These are phyloP conservation scores for Teratosphaeria viscida DNA, from an alignment of 2,329 filamentous ascomycete genomes.

Conservation along the genomic window DNA sequence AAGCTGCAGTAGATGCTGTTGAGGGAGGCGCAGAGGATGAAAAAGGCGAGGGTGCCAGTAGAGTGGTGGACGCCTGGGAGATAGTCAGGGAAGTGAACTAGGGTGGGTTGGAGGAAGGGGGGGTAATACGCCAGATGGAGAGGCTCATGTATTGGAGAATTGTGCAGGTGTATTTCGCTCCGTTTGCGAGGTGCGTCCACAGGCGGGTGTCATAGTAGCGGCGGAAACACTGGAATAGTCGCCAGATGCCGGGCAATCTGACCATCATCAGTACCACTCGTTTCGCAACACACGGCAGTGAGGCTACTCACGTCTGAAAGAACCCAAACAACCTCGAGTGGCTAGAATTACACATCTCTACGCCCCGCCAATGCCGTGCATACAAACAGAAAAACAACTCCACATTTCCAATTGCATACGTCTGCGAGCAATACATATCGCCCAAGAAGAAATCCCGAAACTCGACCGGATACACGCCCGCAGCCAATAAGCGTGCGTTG, in stretches of 20 bases:
- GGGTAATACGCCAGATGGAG: conserved; percentile 68
- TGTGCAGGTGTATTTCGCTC: conserved; percentile 78
- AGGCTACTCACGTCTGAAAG: conserved; percentile 45
- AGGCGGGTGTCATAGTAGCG: conserved; percentile 82
- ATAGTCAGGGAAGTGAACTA: not conserved
- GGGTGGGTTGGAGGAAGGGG: conserved; percentile 29
- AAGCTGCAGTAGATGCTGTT: conserved; percentile 77
- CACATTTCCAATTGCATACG: conserved; percentile 80
- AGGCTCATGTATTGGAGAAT: conserved; percentile 69
- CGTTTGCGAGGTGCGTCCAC: conserved; percentile 81
- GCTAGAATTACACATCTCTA: conserved; percentile 70
- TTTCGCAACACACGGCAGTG: conserved; percentile 42
- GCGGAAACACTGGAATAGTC: conserved; percentile 78
- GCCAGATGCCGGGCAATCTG: conserved; percentile 57
- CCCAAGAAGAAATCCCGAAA: conserved; percentile 96
- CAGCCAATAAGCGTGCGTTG: conserved; percentile 79
- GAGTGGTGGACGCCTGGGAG: not conserved
- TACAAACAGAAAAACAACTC: conserved; percentile 94
- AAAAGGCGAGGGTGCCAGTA: conserved; percentile 53
- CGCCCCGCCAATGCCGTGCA: conserved; percentile 61
- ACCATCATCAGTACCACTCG: not conserved
- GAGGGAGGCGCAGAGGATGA: conserved; percentile 68
- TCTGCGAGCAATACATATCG: conserved; percentile 59
- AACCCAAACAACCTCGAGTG: conserved; percentile 80
- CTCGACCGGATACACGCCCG: conserved; percentile 84